Percentiles rank a stretch among this genome's conserved stretches.
Evolutionary conservation across 306 rosid species (phyloP).

Genomic region (Lithocarpus polystachyus): DNA sequence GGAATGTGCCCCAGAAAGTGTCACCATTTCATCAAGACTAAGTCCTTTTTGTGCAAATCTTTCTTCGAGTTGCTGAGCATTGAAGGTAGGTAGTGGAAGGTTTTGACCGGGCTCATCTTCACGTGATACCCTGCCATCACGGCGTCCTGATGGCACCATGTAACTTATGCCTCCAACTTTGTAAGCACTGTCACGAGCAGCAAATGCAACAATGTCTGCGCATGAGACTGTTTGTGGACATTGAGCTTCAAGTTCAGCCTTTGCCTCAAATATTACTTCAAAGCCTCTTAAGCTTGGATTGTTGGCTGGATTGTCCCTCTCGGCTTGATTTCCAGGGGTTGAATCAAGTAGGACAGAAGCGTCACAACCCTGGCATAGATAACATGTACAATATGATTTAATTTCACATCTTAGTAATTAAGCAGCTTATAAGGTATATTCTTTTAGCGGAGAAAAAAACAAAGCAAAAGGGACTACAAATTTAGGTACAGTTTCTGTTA

Average conservation of each 20-base stretch:
- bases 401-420: background rate
- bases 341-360: slow-evolving; percentile 35
- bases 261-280: slow-evolving; percentile 27
- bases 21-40: too few relatives aligned
- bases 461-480: background rate
- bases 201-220: too few relatives aligned
- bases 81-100: background rate
- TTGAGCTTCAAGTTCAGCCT: too few relatives aligned
- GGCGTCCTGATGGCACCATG: background rate
- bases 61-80: background rate
- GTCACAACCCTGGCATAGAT: slow-evolving; percentile 33
- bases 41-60: background rate
- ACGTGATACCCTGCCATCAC: background rate
- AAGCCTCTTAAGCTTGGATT: too few relatives aligned
- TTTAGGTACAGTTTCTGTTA: background rate
- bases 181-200: too few relatives aligned
- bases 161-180: too few relatives aligned
- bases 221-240: too few relatives aligned
- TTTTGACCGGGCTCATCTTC: background rate
- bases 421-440: too few relatives aligned
- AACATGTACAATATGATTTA: background rate
- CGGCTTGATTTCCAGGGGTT: slow-evolving; percentile 21
- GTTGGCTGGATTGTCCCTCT: slow-evolving; percentile 20
- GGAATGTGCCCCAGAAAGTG: too few relatives aligned
- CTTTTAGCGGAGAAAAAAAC: too few relatives aligned